phyloP scores from a whole-genome alignment of 768 basidiomycete genomes.

The Leccinum variicolor region DNA sequence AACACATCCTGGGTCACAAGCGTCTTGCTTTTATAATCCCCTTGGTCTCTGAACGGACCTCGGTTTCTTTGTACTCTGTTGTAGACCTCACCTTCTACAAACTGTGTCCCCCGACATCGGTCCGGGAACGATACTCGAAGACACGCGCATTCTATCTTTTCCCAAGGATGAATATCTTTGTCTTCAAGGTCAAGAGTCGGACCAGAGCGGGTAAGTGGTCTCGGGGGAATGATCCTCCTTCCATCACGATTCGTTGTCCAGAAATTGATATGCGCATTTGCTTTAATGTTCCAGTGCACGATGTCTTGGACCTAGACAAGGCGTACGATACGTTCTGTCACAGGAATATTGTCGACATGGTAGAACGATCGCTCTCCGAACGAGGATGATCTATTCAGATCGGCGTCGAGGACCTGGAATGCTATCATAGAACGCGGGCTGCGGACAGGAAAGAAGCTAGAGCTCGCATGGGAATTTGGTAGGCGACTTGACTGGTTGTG shows the following conservation, averaged over 20 bases:
- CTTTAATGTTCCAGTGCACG: conserved; percentile 60
- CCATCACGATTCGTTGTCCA: conserved; percentile 71
- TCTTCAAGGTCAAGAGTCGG: conserved; percentile 79
- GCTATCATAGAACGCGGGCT: conserved; percentile 53
- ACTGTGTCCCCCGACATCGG: conserved; percentile 55
- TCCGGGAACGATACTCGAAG: conserved; percentile 36
- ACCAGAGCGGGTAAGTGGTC: conserved; percentile 71
- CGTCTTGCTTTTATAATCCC: conserved; percentile 79
- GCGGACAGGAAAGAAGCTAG: conserved; percentile 53
- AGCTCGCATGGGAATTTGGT: conserved; percentile 75
- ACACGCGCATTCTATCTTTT: conserved; percentile 47
- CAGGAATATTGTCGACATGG: conserved; percentile 60
- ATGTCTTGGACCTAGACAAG: conserved; percentile 35
- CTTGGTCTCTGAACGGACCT: conserved; percentile 56
- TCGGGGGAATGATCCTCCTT: conserved; percentile 71
- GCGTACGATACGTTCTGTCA: conserved; percentile 53
- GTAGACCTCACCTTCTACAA: conserved; percentile 82
- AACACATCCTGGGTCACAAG: conserved; percentile 69
- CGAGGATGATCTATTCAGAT: conserved; percentile 3
- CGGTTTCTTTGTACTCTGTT: conserved; percentile 82
- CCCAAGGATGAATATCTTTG: conserved; percentile 67
- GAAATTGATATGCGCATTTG: conserved; percentile 61
- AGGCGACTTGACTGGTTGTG: conserved; percentile 86
- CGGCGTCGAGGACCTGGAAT: conserved; percentile 52
- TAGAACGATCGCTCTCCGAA: conserved; percentile 49